Percentiles rank a stretch among this genome's conserved stretches.
Conservation (phyloP, 2,329 filamentous ascomycete genomes). For the Rhinocladiella similis region DNA sequence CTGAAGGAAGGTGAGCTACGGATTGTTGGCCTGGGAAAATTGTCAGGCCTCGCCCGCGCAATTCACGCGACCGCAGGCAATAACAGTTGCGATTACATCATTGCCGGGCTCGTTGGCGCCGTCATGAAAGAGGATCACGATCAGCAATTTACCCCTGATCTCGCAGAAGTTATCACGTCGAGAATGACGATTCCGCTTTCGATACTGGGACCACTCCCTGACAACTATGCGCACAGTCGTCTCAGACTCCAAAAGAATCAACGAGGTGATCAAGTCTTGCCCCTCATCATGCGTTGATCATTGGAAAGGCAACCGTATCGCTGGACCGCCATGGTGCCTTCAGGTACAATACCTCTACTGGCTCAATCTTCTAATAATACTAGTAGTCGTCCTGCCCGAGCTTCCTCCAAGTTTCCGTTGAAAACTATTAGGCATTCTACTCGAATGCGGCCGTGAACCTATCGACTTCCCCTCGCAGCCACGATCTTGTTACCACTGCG, state of each 20-base stretch:
- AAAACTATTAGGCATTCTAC: too few species aligned
- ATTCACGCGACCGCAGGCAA: neutral
- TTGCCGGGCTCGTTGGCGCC: slow-evolving; percentile 9
- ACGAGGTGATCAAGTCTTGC: too few species aligned
- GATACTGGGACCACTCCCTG: neutral
- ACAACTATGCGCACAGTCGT: neutral
- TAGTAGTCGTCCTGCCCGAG: too few species aligned
- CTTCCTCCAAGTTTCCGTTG: too few species aligned
- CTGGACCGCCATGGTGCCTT: too few species aligned
- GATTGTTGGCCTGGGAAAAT: slow-evolving; percentile 14
- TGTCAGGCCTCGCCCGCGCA: slow-evolving; percentile 4
- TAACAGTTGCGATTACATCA: neutral
- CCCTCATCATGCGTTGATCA: too few species aligned
- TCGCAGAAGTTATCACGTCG: slow-evolving; percentile 8
- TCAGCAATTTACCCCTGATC: slow-evolving; percentile 4
- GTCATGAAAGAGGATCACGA: slow-evolving; percentile 16
- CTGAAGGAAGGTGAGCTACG: slow-evolving; percentile 12
- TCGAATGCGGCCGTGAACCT: slow-evolving; percentile 2
- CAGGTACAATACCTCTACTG: too few species aligned
- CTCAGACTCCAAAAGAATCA: too few species aligned
- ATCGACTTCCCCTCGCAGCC: slow-evolving; percentile 7
- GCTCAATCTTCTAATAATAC: too few species aligned
- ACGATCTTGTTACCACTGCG: slow-evolving; percentile 1
- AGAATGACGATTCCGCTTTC: slow-evolving; percentile 1
- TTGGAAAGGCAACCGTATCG: too few species aligned